A percentile compares a stretch with the other conserved stretches of the same genome.
Conservation (phyloP, 257 asterid species). For the Agastache rugosa region DNA sequence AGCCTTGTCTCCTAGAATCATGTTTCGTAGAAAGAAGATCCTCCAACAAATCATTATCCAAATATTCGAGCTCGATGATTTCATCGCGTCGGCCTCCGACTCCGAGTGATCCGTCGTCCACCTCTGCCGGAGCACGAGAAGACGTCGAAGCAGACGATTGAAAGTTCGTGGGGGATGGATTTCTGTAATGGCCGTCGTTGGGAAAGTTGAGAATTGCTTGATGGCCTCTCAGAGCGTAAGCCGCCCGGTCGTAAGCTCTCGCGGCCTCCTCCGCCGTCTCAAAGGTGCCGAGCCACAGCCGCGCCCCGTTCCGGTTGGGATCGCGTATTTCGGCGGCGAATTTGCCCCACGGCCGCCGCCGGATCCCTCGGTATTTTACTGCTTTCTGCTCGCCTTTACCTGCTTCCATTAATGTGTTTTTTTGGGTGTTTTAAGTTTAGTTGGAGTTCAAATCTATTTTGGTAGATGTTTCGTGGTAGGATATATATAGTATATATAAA, state of each 20-base stretch:
- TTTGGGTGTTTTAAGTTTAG: no score
- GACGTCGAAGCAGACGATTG: neutral
- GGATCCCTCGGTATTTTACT: slow-evolving; percentile 68
- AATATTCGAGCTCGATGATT: slow-evolving; percentile 69
- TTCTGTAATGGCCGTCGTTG: slow-evolving; percentile 60
- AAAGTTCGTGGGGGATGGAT: neutral
- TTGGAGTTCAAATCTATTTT: neutral
- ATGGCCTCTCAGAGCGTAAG: slow-evolving; percentile 77
- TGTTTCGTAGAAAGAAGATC: slow-evolving; percentile 61
- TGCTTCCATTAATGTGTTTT: slow-evolving; percentile 19
- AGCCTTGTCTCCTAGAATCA: no score
- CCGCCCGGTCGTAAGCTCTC: slow-evolving; percentile 86
- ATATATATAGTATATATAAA: neutral
- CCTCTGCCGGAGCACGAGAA: neutral
- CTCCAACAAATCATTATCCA: slow-evolving; percentile 71
- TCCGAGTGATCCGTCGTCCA: slow-evolving; percentile 20
- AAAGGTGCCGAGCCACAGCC: slow-evolving; percentile 83
- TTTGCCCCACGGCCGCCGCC: slow-evolving; percentile 89
- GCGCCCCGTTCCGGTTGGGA: slow-evolving; percentile 68
- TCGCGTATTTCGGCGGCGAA: slow-evolving; percentile 90
- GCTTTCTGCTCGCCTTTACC: slow-evolving; percentile 26
- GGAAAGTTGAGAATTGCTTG: slow-evolving; percentile 88
- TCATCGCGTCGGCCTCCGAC: slow-evolving; percentile 31
- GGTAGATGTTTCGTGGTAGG: neutral
- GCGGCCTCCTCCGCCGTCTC: slow-evolving; percentile 89